Evolutionary conservation across 116 monocot genomes (phyloP).

Genomic region (Posidonia oceanica): DNA sequence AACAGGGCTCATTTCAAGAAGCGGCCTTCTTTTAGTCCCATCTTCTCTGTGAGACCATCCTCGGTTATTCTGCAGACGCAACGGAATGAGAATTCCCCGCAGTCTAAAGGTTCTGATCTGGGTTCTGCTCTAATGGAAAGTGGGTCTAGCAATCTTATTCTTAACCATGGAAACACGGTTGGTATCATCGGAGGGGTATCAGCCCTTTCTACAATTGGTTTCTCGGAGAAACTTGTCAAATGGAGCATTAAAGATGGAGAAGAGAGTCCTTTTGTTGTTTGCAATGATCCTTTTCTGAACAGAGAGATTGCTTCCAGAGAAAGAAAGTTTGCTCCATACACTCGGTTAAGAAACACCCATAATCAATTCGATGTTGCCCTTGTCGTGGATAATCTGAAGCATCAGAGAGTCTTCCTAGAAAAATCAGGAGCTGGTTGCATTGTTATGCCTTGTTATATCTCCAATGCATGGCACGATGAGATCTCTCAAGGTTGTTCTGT

Average conservation of each 20-base stretch:
- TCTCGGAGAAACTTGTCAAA: conserved; percentile 46
- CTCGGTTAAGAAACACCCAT: not conserved
- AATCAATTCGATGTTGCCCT: conserved; percentile 6
- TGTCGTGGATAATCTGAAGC: conserved; percentile 35
- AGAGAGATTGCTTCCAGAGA: conserved; percentile 13
- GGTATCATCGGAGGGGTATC: conserved; percentile 64
- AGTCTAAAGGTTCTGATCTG: conserved; percentile 4
- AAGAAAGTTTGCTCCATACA: conserved; percentile 7
- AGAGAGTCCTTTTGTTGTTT: conserved; percentile 49
- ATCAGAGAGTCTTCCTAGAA: conserved; percentile 49
- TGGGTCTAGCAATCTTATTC: conserved; percentile 6
- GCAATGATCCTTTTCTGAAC: conserved; percentile 35
- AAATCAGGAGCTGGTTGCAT: conserved; percentile 54
- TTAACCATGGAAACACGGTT: conserved; percentile 20
- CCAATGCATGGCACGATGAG: conserved; percentile 39
- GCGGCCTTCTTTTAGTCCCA: conserved; percentile 4
- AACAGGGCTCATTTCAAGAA: not conserved
- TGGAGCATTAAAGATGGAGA: conserved; percentile 23
- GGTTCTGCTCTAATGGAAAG: conserved; percentile 6
- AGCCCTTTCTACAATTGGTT: conserved; percentile 33
- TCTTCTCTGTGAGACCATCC: conserved; percentile 16
- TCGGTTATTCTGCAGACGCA: conserved; percentile 14
- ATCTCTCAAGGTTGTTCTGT: conserved; percentile 51
- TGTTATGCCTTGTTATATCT: conserved; percentile 57
- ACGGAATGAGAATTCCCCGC: conserved; percentile 6